Evolutionary conservation across 2,329 filamentous ascomycete species (phyloP).

Genomic region (Colletotrichum ledebouriae): DNA sequence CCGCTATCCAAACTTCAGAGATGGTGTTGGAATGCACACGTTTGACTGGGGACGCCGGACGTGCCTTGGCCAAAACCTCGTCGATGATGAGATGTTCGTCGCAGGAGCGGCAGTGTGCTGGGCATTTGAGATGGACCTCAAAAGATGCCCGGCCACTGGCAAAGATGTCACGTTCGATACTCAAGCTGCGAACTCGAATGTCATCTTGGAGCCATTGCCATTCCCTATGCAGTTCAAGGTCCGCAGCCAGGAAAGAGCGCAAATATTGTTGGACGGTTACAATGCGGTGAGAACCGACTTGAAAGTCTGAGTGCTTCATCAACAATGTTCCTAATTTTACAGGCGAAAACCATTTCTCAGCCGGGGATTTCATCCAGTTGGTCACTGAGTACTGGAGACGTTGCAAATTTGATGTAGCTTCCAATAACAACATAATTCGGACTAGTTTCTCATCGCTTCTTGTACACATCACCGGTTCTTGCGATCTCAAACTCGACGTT

Average conservation of each 20-base stretch:
- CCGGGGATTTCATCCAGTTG: too few relatives aligned
- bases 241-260: conserved; percentile 55
- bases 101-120: conserved; percentile 62
- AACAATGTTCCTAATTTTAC: too few relatives aligned
- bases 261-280: conserved; percentile 55
- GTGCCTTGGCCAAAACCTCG: conserved; percentile 73
- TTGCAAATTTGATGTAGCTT: too few relatives aligned
- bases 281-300: conserved; percentile 50
- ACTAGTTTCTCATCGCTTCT: conserved; percentile 34
- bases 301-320: conserved; percentile 44
- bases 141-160: conserved; percentile 58
- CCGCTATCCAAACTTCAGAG: conserved; percentile 72
- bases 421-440: neutral
- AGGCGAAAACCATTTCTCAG: too few relatives aligned
- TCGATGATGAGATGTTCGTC: conserved; percentile 70
- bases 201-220: conserved; percentile 64
- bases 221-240: conserved; percentile 61
- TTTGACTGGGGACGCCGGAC: conserved; percentile 75
- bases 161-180: conserved; percentile 59
- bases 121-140: conserved; percentile 60
- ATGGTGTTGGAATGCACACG: conserved; percentile 69
- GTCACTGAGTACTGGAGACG: too few relatives aligned
- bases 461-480: conserved; percentile 62
- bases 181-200: conserved; percentile 65
- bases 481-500: conserved; percentile 60